Base-by-base conservation (phyloP, 1,284 basidiomycete species). In the Porogramme epimiltina region DNA sequence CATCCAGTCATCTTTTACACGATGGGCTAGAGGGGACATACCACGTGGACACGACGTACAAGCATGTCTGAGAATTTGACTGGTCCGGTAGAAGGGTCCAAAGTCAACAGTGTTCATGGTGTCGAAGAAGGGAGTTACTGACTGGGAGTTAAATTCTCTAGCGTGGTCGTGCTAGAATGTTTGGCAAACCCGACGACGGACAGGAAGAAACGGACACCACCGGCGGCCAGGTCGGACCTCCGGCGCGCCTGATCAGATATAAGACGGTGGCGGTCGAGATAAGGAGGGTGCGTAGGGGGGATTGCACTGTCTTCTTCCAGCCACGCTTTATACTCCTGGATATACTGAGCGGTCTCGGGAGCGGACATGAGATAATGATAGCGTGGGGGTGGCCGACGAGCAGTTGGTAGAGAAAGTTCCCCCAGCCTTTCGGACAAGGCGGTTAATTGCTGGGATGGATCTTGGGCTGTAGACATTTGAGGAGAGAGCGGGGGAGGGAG, bases 151-250 rank as follows among this genome's bases (percentile, higher is more conserved):
- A 59, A 42, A 19, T 45, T 37, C 9, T 50, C 33, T 0, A 59
- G 10, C 1, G 55, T 45, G 8, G 46, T 51, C 13, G 48, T 42
- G 37, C 52, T 54, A 6, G 53, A 58, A 43, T 58, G 55, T 43
- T 57, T 60, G 1, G 51, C 31, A 46, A 53, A 53, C 18, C 58
- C 58, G 16, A 60, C 43, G 28, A 55, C 51, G 9, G 58, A 53
- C 36, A 51, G 49, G 45, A 47, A 47, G 40, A 47, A 44, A 8
- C 43, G 51, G 25, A 56, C 41, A 19, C 51, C 47, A 25, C 8
- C 26, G 38, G 25, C 20, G 45, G 28, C 28, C 28, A 31, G 6
- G 28, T 50, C 49, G 8, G 42, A 19, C 18, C 55, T 45, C n/a
- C 49, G 52, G 25, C 41, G 43, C 23, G 28, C n/a, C 25, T 54